phyloP scores from a whole-genome alignment of 257 asterid genomes.

The Solanum lignicaule region DNA sequence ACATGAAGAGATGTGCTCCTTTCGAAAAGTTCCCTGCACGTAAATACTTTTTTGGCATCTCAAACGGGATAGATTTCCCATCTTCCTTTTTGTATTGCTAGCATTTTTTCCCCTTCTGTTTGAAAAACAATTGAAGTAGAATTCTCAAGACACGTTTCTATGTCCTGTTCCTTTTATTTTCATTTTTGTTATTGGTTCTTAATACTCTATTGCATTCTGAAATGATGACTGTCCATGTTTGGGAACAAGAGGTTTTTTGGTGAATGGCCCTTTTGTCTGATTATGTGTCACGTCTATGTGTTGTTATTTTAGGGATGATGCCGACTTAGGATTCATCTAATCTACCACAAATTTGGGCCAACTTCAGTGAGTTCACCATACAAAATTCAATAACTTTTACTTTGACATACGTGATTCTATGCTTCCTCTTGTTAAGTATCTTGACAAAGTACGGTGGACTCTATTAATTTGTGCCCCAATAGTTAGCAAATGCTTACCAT shows the following conservation, averaged over 20 bases:
- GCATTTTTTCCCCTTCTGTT: neutral
- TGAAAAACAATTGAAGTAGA: neutral
- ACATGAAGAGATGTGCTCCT: neutral
- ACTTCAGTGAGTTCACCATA: too few relatives aligned
- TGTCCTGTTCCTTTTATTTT: neutral
- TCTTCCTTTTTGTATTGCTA: neutral
- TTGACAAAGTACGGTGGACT: neutral
- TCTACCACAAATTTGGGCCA: too few relatives aligned
- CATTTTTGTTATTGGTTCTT: neutral
- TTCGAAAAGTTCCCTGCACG: neutral
- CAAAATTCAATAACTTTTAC: too few relatives aligned
- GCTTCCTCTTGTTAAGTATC: too few relatives aligned
- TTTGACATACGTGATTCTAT: too few relatives aligned
- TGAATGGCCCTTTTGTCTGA: too few relatives aligned
- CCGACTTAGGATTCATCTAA: too few relatives aligned
- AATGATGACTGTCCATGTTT: too few relatives aligned
- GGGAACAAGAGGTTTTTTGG: too few relatives aligned
- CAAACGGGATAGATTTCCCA: neutral
- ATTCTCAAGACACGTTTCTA: neutral
- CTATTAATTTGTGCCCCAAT: neutral
- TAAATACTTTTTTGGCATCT: neutral
- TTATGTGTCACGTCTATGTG: too few relatives aligned
- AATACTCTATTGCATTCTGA: neutral
- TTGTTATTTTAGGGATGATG: too few relatives aligned
- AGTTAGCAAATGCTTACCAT: neutral